Evolutionary conservation across 805 yeast species (phyloP).

Genomic region (Groenewaldozyma tartarivorans): DNA sequence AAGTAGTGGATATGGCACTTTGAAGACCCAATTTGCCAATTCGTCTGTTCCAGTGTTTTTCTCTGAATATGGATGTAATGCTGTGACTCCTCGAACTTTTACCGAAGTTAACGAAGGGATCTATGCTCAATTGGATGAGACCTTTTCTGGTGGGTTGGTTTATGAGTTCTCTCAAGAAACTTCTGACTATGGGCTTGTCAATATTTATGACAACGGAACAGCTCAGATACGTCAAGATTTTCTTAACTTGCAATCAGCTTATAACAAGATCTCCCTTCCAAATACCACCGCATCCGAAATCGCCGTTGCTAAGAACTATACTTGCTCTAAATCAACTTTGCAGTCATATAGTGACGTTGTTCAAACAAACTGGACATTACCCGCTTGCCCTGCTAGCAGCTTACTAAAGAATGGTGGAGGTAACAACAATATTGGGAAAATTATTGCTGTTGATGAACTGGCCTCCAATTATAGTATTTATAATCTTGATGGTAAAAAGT

Average conservation of each 20-base stretch:
- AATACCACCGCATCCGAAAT: slow-evolving; percentile 13
- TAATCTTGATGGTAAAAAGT: slow-evolving; percentile 23
- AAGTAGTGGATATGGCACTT: slow-evolving; percentile 56
- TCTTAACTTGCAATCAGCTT: slow-evolving; percentile 48
- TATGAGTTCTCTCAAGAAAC: slow-evolving; percentile 79
- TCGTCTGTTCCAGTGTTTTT: slow-evolving; percentile 69
- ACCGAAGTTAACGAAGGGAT: slow-evolving; percentile 63
- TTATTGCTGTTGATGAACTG: slow-evolving; percentile 20
- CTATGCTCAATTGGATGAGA: slow-evolving; percentile 45
- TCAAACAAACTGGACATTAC: slow-evolving; percentile 25
- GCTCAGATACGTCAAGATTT: slow-evolving; percentile 52
- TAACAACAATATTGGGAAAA: slow-evolving; percentile 28
- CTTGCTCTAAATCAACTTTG: slow-evolving; percentile 20
- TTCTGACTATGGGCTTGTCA: slow-evolving; percentile 72
- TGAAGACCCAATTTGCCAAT: slow-evolving; percentile 55
- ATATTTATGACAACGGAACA: slow-evolving; percentile 37
- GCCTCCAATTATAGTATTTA: slow-evolving; percentile 23
- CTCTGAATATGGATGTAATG: slow-evolving; percentile 87
- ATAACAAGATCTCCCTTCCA: slow-evolving; percentile 31
- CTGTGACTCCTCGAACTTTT: slow-evolving; percentile 68
- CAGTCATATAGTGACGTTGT: slow-evolving; percentile 19
- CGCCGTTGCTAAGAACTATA: slow-evolving; percentile 8
- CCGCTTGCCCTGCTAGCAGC: slow-evolving; percentile 29
- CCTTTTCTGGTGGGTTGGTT: slow-evolving; percentile 83
- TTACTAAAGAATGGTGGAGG: slow-evolving; percentile 31